Base-by-base conservation (phyloP, 164 flowering plant genomes). In the Cinnamomum micranthum region DNA sequence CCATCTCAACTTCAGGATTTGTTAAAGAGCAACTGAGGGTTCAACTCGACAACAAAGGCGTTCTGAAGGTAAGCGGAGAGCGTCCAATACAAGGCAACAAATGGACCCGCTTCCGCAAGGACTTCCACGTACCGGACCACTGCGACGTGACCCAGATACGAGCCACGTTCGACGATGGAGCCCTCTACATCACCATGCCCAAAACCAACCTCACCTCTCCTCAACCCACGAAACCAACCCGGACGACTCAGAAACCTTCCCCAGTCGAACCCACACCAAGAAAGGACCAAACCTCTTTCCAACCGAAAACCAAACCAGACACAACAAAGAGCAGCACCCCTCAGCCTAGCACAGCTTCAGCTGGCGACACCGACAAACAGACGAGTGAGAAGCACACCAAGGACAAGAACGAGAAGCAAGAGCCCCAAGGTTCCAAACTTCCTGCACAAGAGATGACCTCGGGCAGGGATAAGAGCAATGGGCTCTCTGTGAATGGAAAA, bases 11-110 rank as follows among this genome's bases (percentile, higher is more conserved):
- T 83, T 35, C 81, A 89, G 97, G 87, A 6, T 92, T 87, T 68
- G 76, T 9, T n/a, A 88, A 82, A 82, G 90, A 91, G 4, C 84
- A 88, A n/a, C 28, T 92, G n/a, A 87, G 76, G 73, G 88, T 88
- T 28, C 94, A 88, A 72, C 71, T 90, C 20, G 81, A 85, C 27
- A 62, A 68, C 10, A 4, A 78, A 0, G 67, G 87, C 0, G 70
- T 55, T 2, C 51, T 92, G 63, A 84, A 76, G 75, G 64, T 91
- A 68, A 81, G 71, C 12, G 97, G 97, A 55, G 83, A 84, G 68
- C 85, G 90, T 0, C 80, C 75, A 11, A 0, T 83, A 0, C 82
- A 74, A 0, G 72, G 58, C 13, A 41, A 86, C 80, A 86, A 68
- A 64, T 81, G 81, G 90, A 70, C 72, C 41, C 80, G 84, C 12